Evolutionary conservation across 305 asterid species (phyloP).

Genomic region (Rubia balearica): DNA sequence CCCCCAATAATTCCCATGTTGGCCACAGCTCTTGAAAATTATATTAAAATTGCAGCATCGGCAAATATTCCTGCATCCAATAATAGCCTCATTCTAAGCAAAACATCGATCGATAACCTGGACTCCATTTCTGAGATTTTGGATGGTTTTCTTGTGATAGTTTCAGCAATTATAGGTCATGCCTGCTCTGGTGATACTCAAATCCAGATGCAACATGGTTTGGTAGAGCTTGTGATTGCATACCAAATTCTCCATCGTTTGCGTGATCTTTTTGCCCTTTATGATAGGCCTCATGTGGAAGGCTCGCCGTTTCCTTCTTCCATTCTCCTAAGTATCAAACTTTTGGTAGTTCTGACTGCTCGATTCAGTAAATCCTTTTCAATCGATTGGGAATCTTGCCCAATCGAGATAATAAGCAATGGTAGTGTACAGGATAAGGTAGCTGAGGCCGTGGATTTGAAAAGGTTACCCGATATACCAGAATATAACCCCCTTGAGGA

Average conservation of each 20-base stretch:
- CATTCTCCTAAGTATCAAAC: slow-evolving; percentile 73
- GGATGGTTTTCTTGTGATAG: slow-evolving; percentile 77
- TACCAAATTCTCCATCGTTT: slow-evolving; percentile 90
- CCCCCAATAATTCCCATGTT: slow-evolving; percentile 96
- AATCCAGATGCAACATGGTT: slow-evolving; percentile 83
- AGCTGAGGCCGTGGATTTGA: slow-evolving; percentile 34
- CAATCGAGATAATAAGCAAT: slow-evolving; percentile 29
- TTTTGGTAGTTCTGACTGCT: slow-evolving; percentile 75
- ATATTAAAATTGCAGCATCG: slow-evolving; percentile 88
- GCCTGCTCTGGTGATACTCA: slow-evolving; percentile 53
- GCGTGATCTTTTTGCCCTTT: slow-evolving; percentile 94
- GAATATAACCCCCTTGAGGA: slow-evolving; percentile 45
- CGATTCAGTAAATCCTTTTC: slow-evolving; percentile 62
- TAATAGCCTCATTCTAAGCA: slow-evolving; percentile 38
- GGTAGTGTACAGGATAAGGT: slow-evolving; percentile 22
- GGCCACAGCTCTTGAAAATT: slow-evolving; percentile 90
- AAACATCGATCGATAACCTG: slow-evolving; percentile 50
- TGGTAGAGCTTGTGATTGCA: slow-evolving; percentile 80
- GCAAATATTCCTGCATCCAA: slow-evolving; percentile 51
- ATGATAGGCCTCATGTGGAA: slow-evolving; percentile 95
- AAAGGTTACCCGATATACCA: slow-evolving; percentile 37
- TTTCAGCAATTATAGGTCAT: slow-evolving; percentile 73
- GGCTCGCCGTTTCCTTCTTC: slow-evolving; percentile 96
- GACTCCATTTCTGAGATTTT: slow-evolving; percentile 73
- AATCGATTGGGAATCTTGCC: slow-evolving; percentile 68